Evolutionary conservation across 805 yeast genomes (phyloP).

Genomic region (Isabelozyma heimii): DNA sequence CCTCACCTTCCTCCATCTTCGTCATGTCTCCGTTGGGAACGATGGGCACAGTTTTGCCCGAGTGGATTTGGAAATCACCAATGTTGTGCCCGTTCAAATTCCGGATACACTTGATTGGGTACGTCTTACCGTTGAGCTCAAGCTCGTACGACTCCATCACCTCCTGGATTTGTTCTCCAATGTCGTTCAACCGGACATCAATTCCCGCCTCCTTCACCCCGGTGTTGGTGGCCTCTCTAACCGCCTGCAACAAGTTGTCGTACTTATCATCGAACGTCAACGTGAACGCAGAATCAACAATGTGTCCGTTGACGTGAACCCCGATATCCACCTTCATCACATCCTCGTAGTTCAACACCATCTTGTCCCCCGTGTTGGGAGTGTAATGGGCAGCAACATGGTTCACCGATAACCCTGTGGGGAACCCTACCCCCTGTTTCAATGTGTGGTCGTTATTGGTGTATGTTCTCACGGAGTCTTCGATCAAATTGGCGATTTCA

Average conservation of each 20-base stretch:
- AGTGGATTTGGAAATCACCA: constrained; percentile 80
- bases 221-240: constrained; percentile 88
- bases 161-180: constrained; percentile 95
- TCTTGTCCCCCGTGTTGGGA: constrained; percentile 88
- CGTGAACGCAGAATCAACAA: constrained; percentile 94
- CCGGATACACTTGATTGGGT: constrained; percentile 84
- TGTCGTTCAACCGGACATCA: constrained; percentile 90
- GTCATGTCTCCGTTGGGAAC: constrained; percentile 91
- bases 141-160: constrained; percentile 96
- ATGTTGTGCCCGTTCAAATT: constrained; percentile 95
- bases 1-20: constrained; percentile 98
- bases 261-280: constrained; percentile 82
- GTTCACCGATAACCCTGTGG: constrained; percentile 93
- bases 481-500: constrained; percentile 87
- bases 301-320: constrained; percentile 91
- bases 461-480: constrained; percentile 74
- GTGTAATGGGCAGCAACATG: constrained; percentile 98
- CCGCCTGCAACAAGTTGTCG: constrained; percentile 79
- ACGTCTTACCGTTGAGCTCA: constrained; percentile 81
- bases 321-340: constrained; percentile 97
- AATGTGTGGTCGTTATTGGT: constrained; percentile 64
- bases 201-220: constrained; percentile 93
- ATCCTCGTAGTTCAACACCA: constrained; percentile 78
- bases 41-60: constrained; percentile 95
- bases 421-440: constrained; percentile 91